A percentile compares a stretch with the other conserved stretches of the same genome.
Conservation (phyloP, 352 stramenopile species). For the Pythium chondricola region DNA sequence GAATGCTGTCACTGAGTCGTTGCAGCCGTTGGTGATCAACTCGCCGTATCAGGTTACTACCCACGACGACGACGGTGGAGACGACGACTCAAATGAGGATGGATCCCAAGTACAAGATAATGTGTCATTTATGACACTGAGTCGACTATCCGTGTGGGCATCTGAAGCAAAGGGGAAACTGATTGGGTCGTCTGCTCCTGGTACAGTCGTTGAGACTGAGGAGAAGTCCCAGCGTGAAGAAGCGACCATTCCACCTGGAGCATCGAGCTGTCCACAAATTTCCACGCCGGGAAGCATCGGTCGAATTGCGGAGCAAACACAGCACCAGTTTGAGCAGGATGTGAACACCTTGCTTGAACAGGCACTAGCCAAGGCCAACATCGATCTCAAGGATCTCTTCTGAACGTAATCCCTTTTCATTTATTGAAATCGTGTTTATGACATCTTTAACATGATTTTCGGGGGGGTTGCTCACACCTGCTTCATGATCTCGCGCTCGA, state of each 20-base stretch:
- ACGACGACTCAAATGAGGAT: conserved; percentile 5
- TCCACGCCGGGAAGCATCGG: no score
- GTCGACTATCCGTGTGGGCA: conserved; percentile 48
- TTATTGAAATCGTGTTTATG: not conserved
- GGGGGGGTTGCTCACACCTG: not conserved
- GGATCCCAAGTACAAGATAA: conserved; percentile 35
- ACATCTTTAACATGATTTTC: no score
- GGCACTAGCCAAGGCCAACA: conserved; percentile 49
- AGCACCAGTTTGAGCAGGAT: conserved; percentile 35
- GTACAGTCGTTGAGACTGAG: no score
- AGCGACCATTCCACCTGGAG: no score
- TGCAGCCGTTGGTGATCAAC: conserved; percentile 3
- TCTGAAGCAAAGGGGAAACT: conserved; percentile 51
- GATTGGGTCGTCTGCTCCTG: no score
- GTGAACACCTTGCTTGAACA: conserved; percentile 33
- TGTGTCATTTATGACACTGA: conserved; percentile 58
- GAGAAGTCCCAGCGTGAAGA: no score
- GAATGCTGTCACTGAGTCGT: conserved; percentile 13
- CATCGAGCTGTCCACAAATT: no score
- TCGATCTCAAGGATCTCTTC: conserved; percentile 25
- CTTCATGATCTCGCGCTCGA: conserved; percentile 77
- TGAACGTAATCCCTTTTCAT: conserved; percentile 9
- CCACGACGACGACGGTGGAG: conserved; percentile 8
- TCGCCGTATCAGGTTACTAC: not conserved
- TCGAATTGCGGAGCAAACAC: conserved; percentile 10